Conservation (phyloP, 2,329 filamentous ascomycete genomes). For the Fusarium brachygibbosum region DNA sequence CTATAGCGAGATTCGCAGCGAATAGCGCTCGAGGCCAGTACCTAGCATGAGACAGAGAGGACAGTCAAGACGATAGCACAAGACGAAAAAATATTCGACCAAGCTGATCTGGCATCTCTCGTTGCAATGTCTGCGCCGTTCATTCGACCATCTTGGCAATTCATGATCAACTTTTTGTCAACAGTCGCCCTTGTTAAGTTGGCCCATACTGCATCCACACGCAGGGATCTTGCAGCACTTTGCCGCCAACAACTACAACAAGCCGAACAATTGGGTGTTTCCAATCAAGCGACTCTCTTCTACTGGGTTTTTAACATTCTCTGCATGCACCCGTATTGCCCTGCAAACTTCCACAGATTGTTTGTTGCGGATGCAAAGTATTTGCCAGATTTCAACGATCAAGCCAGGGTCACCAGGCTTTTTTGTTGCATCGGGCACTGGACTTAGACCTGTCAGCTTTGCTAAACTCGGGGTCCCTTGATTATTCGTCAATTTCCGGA, state of each 20-base stretch:
- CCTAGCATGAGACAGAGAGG: constrained; percentile 68
- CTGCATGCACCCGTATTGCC: constrained; percentile 30
- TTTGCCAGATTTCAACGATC: constrained; percentile 15
- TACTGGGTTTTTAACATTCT: constrained; percentile 6
- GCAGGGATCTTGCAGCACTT: constrained; percentile 27
- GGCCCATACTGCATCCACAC: constrained; percentile 27
- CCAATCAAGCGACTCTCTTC: constrained; percentile 10
- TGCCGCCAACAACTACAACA: constrained; percentile 21
- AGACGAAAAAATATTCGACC: constrained; percentile 63
- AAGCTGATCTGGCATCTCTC: constrained; percentile 59
- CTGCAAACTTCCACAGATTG: constrained; percentile 20
- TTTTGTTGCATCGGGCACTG: constrained; percentile 2
- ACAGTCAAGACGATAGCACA: constrained; percentile 79
- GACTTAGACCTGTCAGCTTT: constrained; percentile 8
- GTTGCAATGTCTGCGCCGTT: constrained; percentile 58
- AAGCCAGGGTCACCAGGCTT: constrained; percentile 3
- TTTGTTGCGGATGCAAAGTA: constrained; percentile 10
- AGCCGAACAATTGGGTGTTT: constrained; percentile 13
- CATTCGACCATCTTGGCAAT: constrained; percentile 44
- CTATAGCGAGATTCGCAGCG: constrained; percentile 70
- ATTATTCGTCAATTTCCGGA: constrained; percentile 18
- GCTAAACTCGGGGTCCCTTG: constrained; percentile 8
- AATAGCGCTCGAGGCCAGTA: constrained; percentile 73
- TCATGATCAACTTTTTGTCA: constrained; percentile 44
- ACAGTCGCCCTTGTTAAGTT: constrained; percentile 24